Conservation (phyloP, 1,284 basidiomycete species). For the Cutaneotrichosporon sp. region DNA sequence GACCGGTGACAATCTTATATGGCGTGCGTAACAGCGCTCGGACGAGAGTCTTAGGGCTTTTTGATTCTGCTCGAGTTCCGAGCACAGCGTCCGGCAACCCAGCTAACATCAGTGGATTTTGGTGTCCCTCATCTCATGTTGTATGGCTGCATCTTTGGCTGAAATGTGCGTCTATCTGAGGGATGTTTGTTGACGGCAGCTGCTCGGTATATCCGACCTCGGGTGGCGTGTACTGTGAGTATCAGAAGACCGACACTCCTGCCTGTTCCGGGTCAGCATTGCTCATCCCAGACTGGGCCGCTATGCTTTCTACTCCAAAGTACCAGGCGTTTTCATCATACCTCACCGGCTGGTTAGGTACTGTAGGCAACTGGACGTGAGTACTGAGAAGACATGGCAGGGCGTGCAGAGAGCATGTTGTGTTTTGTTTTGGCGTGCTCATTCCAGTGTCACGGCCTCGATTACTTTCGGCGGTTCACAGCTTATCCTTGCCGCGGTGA, state of each 20-base stretch:
- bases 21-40: too few relatives aligned
- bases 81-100: too few relatives aligned
- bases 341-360: slow-evolving; percentile 52
- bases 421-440: too few relatives aligned
- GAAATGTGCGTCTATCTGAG: slow-evolving; percentile 40
- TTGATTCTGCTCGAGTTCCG: too few relatives aligned
- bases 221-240: slow-evolving; percentile 50
- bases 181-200: slow-evolving; percentile 16
- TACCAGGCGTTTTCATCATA: slow-evolving; percentile 50
- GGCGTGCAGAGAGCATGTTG: too few relatives aligned
- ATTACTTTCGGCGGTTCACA: slow-evolving; percentile 53
- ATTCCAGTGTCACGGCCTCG: slow-evolving; percentile 47
- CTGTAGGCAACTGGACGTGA: slow-evolving; percentile 52
- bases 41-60: too few relatives aligned
- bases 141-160: slow-evolving; percentile 50
- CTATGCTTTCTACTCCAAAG: slow-evolving; percentile 48
- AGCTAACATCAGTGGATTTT: slow-evolving; percentile 45
- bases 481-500: slow-evolving; percentile 51
- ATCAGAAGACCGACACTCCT: too few relatives aligned
- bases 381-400: too few relatives aligned
- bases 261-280: too few relatives aligned
- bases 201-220: slow-evolving; percentile 51
- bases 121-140: slow-evolving; percentile 50
- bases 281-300: slow-evolving; percentile 44
- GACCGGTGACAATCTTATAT: slow-evolving; percentile 48